These are phyloP conservation scores for Colletotrichum karsti DNA, from an alignment of 2,329 filamentous ascomycete genomes.

Conservation along the genomic window DNA sequence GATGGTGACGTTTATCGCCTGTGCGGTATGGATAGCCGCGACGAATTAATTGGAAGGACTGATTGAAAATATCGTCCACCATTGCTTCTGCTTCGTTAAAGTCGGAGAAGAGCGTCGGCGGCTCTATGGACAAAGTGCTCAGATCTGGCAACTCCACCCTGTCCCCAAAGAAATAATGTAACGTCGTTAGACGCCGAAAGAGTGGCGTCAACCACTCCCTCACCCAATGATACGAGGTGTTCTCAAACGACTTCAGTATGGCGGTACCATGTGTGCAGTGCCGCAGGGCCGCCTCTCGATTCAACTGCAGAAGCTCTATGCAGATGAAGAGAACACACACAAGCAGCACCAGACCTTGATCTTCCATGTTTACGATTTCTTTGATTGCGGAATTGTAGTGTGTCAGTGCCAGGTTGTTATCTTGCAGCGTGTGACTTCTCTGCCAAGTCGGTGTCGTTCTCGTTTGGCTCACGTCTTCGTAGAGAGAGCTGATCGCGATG, in stretches of 20 bases:
- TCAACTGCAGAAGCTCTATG: slow-evolving; percentile 61
- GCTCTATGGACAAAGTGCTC: neutral
- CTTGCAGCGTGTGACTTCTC: neutral
- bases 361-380: slow-evolving; percentile 34
- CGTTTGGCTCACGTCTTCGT: slow-evolving; percentile 40
- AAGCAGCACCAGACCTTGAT: slow-evolving; percentile 43
- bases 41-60: slow-evolving; percentile 39
- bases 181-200: neutral
- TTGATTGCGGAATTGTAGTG: slow-evolving; percentile 37
- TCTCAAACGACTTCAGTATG: neutral
- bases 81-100: slow-evolving; percentile 39
- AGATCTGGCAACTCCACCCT: slow-evolving; percentile 23
- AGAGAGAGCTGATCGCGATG: slow-evolving; percentile 56
- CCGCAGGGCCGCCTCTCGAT: slow-evolving; percentile 50
- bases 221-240: neutral
- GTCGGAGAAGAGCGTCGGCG: neutral
- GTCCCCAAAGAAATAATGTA: neutral
- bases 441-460: neutral
- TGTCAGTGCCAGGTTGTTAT: slow-evolving; percentile 29
- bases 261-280: slow-evolving; percentile 26
- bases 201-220: slow-evolving; percentile 1
- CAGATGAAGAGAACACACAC: slow-evolving; percentile 61
- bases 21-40: slow-evolving; percentile 36
- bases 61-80: slow-evolving; percentile 38
- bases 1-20: neutral